Base-by-base conservation (phyloP, 495 filamentous ascomycete species). In the Penicillium cosmopolitanum region DNA sequence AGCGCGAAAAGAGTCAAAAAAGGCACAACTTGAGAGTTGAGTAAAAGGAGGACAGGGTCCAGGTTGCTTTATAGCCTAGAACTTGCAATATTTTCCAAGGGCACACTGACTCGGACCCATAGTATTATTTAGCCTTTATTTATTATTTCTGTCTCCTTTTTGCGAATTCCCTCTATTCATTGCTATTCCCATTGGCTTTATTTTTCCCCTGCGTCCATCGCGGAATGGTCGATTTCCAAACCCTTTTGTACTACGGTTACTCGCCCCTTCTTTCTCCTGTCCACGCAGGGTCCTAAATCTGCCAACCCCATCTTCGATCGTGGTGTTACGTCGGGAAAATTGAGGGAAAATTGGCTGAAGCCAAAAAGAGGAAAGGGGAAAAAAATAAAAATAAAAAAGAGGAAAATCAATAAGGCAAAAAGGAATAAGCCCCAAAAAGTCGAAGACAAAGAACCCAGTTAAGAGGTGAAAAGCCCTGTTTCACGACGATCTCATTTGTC, bases 281-380 rank as follows among this genome's bases (percentile, higher is more conserved):
- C 46, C 54, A 69, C 64, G 61, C 62, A 65, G 62, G 65, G 60
- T 63, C 58, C 62, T 61, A 51, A 62, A 55, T 57, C 53, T 42
- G 18, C 53, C 62, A 65, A 57, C 57, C 58, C 56, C 55, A 61
- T 56, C 57, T 52, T 53, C 60, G 61, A 65, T 67, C 66, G 56
- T 50, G 56, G 67, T 70, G n/a, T 35, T 47, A 70, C 65, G 60
- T 62, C 62, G 61, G 64, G 65, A 66, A 65, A 61, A 59, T 67
- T 62, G 50, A 48, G 46, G 46, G 46, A 28, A 47, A 48, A 28
- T 25, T 25, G 19, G 46, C 10, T 23, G 46, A 31, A 31, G 42
- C 15, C 42, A 46, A 46, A 46, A 46, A 10, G 16, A n/a, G n/a
- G 7, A 46, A 16, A 21, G 42, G 42, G 8, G 5, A 38, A 38